These are phyloP conservation scores for Dissophora globulifera DNA, from an alignment of 192 early-diverging fungal species.

Conservation along the genomic window DNA sequence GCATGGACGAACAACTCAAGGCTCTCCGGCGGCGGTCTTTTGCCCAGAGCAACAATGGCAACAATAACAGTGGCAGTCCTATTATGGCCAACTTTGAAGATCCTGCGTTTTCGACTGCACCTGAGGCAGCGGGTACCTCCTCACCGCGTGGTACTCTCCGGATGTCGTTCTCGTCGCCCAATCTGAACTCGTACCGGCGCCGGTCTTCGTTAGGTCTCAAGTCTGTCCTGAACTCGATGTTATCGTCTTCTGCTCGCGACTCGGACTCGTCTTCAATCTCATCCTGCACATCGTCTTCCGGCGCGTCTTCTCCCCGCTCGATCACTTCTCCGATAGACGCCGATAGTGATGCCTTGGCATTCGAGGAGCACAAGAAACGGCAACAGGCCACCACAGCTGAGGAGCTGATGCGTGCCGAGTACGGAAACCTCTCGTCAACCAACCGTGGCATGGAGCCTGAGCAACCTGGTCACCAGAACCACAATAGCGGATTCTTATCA, in stretches of 20 bases:
- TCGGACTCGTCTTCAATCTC: slow-evolving; percentile 3
- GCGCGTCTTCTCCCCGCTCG: not conserved
- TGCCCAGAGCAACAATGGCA: not conserved
- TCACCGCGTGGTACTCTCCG: slow-evolving; percentile 16
- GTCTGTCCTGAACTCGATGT: slow-evolving; percentile 27
- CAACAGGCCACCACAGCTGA: slow-evolving; percentile 15
- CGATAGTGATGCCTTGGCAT: not conserved
- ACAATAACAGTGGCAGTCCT: too few relatives aligned
- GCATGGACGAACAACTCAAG: slow-evolving; percentile 43
- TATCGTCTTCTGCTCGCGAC: not conserved
- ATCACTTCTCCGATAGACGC: not conserved
- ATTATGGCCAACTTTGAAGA: too few relatives aligned
- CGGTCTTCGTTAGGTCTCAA: slow-evolving; percentile 31
- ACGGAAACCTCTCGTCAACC: slow-evolving; percentile 19
- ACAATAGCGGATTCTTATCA: not conserved
- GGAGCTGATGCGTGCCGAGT: slow-evolving; percentile 29
- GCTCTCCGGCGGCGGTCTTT: slow-evolving; percentile 29
- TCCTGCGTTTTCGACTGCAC: too few relatives aligned
- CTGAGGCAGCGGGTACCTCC: not conserved
- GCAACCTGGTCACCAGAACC: too few relatives aligned
- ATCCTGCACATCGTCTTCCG: not conserved
- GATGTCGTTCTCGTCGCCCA: slow-evolving; percentile 36
- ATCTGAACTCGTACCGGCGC: slow-evolving; percentile 9
- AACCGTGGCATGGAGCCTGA: not conserved
- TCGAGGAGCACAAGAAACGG: not conserved